Conservation (phyloP, 139 green algal species). For the Coelastrella sp. region DNA sequence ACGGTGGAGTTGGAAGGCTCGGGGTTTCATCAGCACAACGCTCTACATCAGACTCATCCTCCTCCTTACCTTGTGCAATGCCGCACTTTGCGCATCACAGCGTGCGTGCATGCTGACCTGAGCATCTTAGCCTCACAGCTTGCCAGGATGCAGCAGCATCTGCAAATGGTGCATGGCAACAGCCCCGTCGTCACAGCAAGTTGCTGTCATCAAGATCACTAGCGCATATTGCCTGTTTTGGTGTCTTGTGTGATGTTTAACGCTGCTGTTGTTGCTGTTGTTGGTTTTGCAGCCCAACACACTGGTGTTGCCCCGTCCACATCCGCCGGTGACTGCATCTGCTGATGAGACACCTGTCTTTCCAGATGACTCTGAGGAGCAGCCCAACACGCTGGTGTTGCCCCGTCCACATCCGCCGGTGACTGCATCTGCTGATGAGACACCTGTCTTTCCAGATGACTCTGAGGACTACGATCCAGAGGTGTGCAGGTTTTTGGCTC, state of each 20-base stretch:
- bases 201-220: background rate
- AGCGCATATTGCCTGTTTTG: background rate
- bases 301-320: background rate
- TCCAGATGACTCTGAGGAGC: conserved; percentile 31
- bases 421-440: background rate
- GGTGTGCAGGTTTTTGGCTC: background rate
- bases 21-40: too few species aligned
- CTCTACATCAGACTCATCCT: background rate
- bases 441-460: conserved; percentile 33
- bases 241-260: background rate
- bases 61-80: background rate
- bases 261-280: background rate
- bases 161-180: background rate
- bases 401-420: background rate
- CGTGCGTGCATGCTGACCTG: too few species aligned
- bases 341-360: conserved; percentile 24
- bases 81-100: too few species aligned
- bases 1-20: background rate
- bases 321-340: background rate
- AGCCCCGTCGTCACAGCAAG: too few species aligned
- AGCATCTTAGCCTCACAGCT: background rate
- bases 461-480: conserved; percentile 40
- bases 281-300: background rate
- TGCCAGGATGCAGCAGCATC: background rate
- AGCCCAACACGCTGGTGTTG: conserved; percentile 1